Percentiles rank a stretch among this genome's conserved stretches.
These are phyloP conservation scores for Trichoderma breve DNA, from an alignment of 2,329 filamentous ascomycete species.

Conservation along the genomic window DNA sequence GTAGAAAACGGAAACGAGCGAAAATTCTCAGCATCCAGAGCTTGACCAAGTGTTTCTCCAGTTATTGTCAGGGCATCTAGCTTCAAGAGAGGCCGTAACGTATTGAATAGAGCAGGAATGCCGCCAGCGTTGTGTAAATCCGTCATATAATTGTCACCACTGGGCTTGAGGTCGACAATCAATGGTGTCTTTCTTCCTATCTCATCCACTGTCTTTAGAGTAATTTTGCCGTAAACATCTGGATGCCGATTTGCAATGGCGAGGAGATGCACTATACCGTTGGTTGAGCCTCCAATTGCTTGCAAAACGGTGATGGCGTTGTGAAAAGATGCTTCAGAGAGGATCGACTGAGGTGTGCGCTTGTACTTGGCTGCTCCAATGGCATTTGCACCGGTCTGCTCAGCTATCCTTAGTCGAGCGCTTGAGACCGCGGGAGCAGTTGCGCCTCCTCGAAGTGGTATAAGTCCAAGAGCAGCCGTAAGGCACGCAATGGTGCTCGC, in stretches of 20 bases:
- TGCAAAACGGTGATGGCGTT: slow-evolving; percentile 87
- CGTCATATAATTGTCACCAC: slow-evolving; percentile 82
- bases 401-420: slow-evolving; percentile 76
- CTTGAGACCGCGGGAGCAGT: slow-evolving; percentile 77
- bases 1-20: slow-evolving; percentile 44
- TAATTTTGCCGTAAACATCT: slow-evolving; percentile 60
- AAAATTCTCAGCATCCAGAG: slow-evolving; percentile 67
- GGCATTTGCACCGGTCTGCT: slow-evolving; percentile 66
- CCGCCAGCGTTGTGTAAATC: slow-evolving; percentile 82
- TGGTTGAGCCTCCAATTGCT: slow-evolving; percentile 80
- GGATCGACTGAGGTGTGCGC: slow-evolving; percentile 65
- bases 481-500: slow-evolving; percentile 87
- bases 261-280: slow-evolving; percentile 81
- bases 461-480: slow-evolving; percentile 78
- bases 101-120: slow-evolving; percentile 75
- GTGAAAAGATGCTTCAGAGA: slow-evolving; percentile 74
- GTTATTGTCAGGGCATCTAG: slow-evolving; percentile 79
- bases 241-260: slow-evolving; percentile 77
- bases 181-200: slow-evolving; percentile 76
- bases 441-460: slow-evolving; percentile 67
- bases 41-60: slow-evolving; percentile 77
- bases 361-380: slow-evolving; percentile 64
- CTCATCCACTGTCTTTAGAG: slow-evolving; percentile 73
- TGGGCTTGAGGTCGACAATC: slow-evolving; percentile 82
- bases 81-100: slow-evolving; percentile 72